Evolutionary conservation across 2,329 filamentous ascomycete species (phyloP), one percentile per base, ranked within the genome.

Genomic region (Berkeleyomyces rouxiae): DNA sequence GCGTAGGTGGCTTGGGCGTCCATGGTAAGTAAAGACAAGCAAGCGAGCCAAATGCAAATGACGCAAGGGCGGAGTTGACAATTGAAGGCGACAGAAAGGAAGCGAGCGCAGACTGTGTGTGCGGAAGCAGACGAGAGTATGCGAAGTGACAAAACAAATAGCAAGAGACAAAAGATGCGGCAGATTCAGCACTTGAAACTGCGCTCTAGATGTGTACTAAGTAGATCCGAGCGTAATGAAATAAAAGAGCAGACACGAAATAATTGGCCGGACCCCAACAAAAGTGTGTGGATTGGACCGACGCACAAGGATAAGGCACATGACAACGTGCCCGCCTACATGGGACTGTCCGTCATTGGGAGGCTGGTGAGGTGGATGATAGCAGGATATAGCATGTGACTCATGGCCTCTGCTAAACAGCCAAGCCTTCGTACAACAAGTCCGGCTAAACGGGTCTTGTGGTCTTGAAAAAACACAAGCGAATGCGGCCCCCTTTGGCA

Each of bases 101-200:
- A 58, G 33, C 33, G 43, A 39, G 11, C 43, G n/a, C 11, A 59
- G n/a, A 13, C 11, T 23, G 37, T 58, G 36, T 10, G 57, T 10
- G 23, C 23, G 33, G 6, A 53, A 43, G 9, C 7, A 60, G n/a
- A 46, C 7, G 47, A 40, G 33, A 53, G 40, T 2, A 16, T 37
- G 39, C 36, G 13, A 47, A 39, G 39, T 13, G 43, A 60, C 37
- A 37, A 23, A 37, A 63, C 10, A 44, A 53, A 46, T 49, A 37
- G 40, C n/a, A 40, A 53, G 16, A 39, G 59, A 55, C 53, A 55
- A 61, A 53, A 36, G 47, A 47, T 39, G n/a, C 33, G n/a, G n/a
- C 33, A 46, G 61, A 62, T 63, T 60, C 59, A 64, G 44, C 59
- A 61, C 59, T 61, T 61, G 59, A 59, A 46, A 58, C 42, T 49